Base-by-base conservation (phyloP, 2,329 filamentous ascomycete species). In the Xylaria sp. region DNA sequence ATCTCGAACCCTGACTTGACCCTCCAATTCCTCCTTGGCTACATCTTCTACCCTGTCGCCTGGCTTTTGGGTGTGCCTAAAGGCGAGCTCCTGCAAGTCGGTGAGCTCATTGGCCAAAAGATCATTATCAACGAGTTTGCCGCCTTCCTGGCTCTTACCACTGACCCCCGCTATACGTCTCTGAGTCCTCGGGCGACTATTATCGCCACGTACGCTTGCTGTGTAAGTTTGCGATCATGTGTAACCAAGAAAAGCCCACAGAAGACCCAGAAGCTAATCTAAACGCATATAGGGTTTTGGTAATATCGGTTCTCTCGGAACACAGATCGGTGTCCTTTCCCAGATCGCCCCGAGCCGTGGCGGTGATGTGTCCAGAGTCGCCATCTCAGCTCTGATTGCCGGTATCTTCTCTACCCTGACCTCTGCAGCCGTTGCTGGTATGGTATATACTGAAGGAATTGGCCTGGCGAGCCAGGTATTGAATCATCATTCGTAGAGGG, bases 111-210 rank as follows among this genome's bases (percentile, higher is more conserved):
- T 72, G 94, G 93, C 64, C 85, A 91, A 75, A 97, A 98, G 84
- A 85, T 97, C 76, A 90, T 98, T 77, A 90, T 91, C 77, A 97
- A 96, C 83, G 93, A 96, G 81, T 96, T 92, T 81, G 89, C 90
- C 59, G 93, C 92, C 55, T 94, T 93, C 82, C 80, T 80, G 31
- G 78, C 79, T 37, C 87, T 94, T 9, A 84, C 85, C 70, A 82
- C 78, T 15, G 77, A 85, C 0, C 76, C 81, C 1, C 78, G 80
- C 0, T 94, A 92, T 79, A 81, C 81, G 63, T 72, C 78, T 34
- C 85, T 97, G 70, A 89, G 88, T 37, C 83, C 88, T 18, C 92
- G 94, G 63, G 93, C 93, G 28, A 86, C 86, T 55, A 87, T 97
- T 73, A 97, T 97, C 77, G 92, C 91, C 55, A 97, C 93, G 60